A percentile compares a stretch with the other conserved stretches of the same genome.
phyloP scores from a whole-genome alignment of 148 eudicot genomes.

The Chenopodium album region DNA sequence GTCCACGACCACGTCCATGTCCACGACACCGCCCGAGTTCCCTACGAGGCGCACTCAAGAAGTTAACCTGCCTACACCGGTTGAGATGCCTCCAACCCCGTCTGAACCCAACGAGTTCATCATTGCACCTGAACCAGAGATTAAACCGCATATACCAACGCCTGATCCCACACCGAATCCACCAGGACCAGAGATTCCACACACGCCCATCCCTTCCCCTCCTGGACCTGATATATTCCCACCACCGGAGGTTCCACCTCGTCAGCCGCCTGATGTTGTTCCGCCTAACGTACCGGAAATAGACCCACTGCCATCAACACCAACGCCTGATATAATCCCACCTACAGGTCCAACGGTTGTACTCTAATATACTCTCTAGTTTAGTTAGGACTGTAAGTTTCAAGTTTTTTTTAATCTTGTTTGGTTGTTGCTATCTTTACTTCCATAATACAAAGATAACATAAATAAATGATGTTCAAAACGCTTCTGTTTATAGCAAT shows the following conservation, averaged over 20 bases:
- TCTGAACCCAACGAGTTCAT: constrained; percentile 9
- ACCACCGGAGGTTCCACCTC: constrained; percentile 15
- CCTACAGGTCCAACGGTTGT: constrained; percentile 20
- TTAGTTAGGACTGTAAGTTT: not conserved
- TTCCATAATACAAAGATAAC: not conserved
- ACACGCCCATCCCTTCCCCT: constrained; percentile 29
- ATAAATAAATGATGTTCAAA: not conserved
- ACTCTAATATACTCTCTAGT: constrained; percentile 5
- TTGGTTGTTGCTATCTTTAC: not conserved
- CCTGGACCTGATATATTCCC: constrained; percentile 29
- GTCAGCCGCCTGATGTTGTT: constrained; percentile 27
- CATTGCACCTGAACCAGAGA: constrained; percentile 8
- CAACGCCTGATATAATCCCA: constrained; percentile 22
- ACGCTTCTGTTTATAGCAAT: not conserved
- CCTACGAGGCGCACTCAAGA: constrained; percentile 15
- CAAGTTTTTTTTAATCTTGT: not conserved
- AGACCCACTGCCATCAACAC: constrained; percentile 23
- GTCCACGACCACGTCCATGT: not conserved
- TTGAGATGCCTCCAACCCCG: constrained; percentile 13
- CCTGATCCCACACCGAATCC: constrained; percentile 17
- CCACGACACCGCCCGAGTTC: constrained; percentile 22
- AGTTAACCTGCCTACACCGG: constrained; percentile 16
- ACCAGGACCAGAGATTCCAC: constrained; percentile 19
- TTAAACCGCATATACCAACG: constrained; percentile 4
- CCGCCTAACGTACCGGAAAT: constrained; percentile 19